Percentiles rank a stretch among this genome's conserved stretches.
Conservation (phyloP, 1,284 basidiomycete species). For the Microbotryum scabiosae region DNA sequence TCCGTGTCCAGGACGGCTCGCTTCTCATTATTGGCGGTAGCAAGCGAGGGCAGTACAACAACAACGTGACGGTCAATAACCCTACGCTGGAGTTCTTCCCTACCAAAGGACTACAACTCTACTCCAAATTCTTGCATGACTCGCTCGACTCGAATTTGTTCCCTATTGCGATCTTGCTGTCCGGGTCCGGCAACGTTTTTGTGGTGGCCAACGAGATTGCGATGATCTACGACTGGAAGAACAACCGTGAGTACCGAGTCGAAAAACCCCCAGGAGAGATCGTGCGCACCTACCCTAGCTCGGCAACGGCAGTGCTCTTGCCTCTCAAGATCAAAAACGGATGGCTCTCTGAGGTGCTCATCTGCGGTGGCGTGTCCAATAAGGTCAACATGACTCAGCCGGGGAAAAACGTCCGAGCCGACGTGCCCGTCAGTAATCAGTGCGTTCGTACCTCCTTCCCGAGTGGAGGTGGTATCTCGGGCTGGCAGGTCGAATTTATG, state of each 20-base stretch:
- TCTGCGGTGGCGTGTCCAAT: slow-evolving; percentile 69
- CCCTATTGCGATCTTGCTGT: slow-evolving; percentile 64
- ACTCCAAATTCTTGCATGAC: slow-evolving; percentile 56
- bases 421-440: no score
- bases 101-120: slow-evolving; percentile 56
- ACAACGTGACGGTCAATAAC: slow-evolving; percentile 55
- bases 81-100: slow-evolving; percentile 69
- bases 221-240: slow-evolving; percentile 67
- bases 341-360: slow-evolving; percentile 55
- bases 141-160: slow-evolving; percentile 74
- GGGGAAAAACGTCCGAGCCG: no score
- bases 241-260: slow-evolving; percentile 51
- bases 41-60: slow-evolving; percentile 55
- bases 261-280: slow-evolving; percentile 49
- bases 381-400: slow-evolving; percentile 46
- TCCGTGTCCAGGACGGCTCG: slow-evolving; percentile 51
- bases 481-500: slow-evolving; percentile 68
- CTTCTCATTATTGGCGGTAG: slow-evolving; percentile 74
- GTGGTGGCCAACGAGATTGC: slow-evolving; percentile 66
- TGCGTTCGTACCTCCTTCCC: no score
- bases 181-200: slow-evolving; percentile 61
- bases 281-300: slow-evolving; percentile 55
- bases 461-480: slow-evolving; percentile 31
- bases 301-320: slow-evolving; percentile 60
- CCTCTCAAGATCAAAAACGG: slow-evolving; percentile 56